phyloP scores from a whole-genome alignment of 1,284 basidiomycete genomes.

The Grifola frondosa region DNA sequence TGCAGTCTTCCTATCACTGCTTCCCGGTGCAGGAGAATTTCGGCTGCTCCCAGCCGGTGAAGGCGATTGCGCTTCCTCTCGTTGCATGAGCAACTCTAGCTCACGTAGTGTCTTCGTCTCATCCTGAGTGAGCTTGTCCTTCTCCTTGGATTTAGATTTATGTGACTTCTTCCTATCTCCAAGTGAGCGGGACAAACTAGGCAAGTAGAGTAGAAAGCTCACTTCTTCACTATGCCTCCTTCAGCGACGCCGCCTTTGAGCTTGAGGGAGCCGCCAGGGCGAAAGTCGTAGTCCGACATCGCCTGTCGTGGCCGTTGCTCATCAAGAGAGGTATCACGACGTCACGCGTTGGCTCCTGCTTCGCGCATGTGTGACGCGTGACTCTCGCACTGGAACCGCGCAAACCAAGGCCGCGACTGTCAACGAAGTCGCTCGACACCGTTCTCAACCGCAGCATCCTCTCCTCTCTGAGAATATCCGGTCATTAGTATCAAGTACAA shows the following conservation, averaged over 20 bases:
- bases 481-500: too few relatives aligned
- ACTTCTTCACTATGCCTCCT: constrained; percentile 83
- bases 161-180: constrained; percentile 90
- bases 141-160: constrained; percentile 62
- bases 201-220: constrained; percentile 30
- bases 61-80: constrained; percentile 39
- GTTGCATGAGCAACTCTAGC: constrained; percentile 44
- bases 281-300: constrained; percentile 85
- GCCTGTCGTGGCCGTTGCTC: constrained; percentile 25
- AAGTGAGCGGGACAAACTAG: constrained; percentile 31
- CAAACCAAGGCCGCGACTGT: constrained; percentile 4
- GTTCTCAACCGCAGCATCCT: background rate
- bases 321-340: constrained; percentile 23
- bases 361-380: constrained; percentile 16
- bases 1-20: constrained; percentile 72
- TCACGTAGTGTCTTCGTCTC: constrained; percentile 52
- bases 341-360: constrained; percentile 20
- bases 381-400: constrained; percentile 6
- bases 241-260: constrained; percentile 81
- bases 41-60: constrained; percentile 57
- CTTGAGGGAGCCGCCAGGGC: constrained; percentile 86
- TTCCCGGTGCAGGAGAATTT: constrained; percentile 51
- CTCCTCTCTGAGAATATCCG: too few relatives aligned
- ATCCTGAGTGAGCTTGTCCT: constrained; percentile 39
- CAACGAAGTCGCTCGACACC: background rate